phyloP scores from a whole-genome alignment of 805 yeast species.

The Cyberlindnera mycetangii region DNA sequence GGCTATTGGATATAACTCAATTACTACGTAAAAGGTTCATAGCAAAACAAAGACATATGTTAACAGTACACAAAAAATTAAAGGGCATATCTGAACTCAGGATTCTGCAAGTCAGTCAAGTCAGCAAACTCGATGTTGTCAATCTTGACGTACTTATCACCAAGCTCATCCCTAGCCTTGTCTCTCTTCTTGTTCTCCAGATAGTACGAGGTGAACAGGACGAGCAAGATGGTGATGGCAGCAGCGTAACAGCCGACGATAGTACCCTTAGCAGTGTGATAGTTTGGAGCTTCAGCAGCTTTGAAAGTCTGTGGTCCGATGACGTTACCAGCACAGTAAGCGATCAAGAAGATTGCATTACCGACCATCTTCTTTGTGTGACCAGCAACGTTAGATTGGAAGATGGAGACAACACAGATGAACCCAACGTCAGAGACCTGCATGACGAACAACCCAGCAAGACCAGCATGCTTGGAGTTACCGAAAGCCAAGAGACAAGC shows the following conservation, averaged over 20 bases:
- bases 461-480: conserved; percentile 25
- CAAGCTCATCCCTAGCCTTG: conserved; percentile 27
- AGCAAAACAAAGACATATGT: too few species aligned
- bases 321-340: conserved; percentile 65
- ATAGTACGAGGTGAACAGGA: conserved; percentile 29
- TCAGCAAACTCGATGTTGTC: conserved; percentile 43
- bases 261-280: conserved; percentile 48
- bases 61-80: too few species aligned
- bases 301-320: conserved; percentile 74
- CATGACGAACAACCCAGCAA: conserved; percentile 30
- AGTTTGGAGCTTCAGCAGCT: conserved; percentile 54
- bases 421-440: conserved; percentile 36
- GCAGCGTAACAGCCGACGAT: conserved; percentile 29
- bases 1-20: too few species aligned
- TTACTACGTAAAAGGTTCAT: too few species aligned
- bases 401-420: conserved; percentile 33
- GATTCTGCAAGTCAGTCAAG: conserved; percentile 37
- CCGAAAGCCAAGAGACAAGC: conserved; percentile 34
- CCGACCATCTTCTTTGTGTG: conserved; percentile 67
- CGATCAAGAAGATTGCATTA: conserved; percentile 57
- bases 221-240: conserved; percentile 37
- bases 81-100: conserved; percentile 34
- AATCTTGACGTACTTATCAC: conserved; percentile 21
- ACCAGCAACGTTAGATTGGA: conserved; percentile 60
- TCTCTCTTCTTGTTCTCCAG: conserved; percentile 45